Percentiles rank a stretch among this genome's conserved stretches.
These are phyloP conservation scores for Sisymbrium irio DNA, from an alignment of 345 rosid genomes.

Conservation along the genomic window DNA sequence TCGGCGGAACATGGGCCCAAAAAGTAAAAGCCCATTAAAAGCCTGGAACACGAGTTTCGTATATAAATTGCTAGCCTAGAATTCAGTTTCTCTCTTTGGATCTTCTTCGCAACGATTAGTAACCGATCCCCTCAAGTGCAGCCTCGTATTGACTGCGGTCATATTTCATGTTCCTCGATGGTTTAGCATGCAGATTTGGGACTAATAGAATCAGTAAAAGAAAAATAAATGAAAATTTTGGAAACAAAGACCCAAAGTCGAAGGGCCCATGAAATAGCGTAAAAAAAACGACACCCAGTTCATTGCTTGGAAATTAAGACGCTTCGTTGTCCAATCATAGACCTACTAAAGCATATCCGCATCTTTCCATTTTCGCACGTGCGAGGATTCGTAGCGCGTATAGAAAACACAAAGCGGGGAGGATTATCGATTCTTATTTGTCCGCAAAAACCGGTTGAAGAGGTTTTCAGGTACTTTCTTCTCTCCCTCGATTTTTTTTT, in stretches of 20 bases:
- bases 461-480: background rate
- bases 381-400: slow-evolving; percentile 13
- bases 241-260: too few species aligned
- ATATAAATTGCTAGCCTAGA: too few species aligned
- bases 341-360: slow-evolving; percentile 27
- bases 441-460: slow-evolving; percentile 10
- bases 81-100: too few species aligned
- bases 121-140: too few species aligned
- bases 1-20: background rate
- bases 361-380: slow-evolving; percentile 29
- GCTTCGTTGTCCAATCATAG: slow-evolving; percentile 12
- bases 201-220: too few species aligned
- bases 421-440: background rate
- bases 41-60: background rate
- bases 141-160: too few species aligned
- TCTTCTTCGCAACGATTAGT: too few species aligned
- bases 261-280: slow-evolving; percentile 1
- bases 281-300: slow-evolving; percentile 22
- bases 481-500: background rate
- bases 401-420: background rate
- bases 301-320: background rate
- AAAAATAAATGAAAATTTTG: too few species aligned
- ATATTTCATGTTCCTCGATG: too few species aligned
- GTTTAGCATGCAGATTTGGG: too few species aligned
- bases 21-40: background rate